Conservation (phyloP, 768 basidiomycete species). For the Boletus rufocinnamomeus region DNA sequence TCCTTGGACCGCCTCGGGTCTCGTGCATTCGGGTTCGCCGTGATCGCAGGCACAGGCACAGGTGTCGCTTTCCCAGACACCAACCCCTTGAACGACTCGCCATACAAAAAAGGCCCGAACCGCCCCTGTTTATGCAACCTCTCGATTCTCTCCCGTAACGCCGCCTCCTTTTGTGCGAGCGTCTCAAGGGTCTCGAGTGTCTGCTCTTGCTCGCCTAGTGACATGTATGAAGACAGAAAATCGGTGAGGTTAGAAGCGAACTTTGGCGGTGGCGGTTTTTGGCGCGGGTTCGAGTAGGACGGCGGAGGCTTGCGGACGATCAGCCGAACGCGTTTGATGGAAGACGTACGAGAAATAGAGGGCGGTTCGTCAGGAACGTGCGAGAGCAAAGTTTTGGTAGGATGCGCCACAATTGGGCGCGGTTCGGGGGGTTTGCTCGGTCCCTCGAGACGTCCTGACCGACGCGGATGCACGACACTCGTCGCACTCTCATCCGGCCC, state of each 20-base stretch:
- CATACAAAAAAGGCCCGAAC: conserved; percentile 42
- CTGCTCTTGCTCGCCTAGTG: conserved; percentile 52
- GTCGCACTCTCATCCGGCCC: conserved; percentile 8
- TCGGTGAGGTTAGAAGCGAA: conserved; percentile 54
- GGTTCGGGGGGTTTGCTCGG: conserved; percentile 16
- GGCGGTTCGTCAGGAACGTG: background rate
- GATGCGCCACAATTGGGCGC: background rate
- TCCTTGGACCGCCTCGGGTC: conserved; percentile 40
- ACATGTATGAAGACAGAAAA: conserved; percentile 65
- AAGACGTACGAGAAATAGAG: conserved; percentile 19
- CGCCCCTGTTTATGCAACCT: conserved; percentile 50
- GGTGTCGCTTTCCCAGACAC: conserved; percentile 3
- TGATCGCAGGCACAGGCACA: conserved; percentile 8
- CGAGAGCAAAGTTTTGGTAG: background rate
- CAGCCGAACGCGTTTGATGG: conserved; percentile 62
- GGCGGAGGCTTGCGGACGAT: conserved; percentile 68
- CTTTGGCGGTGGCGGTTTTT: conserved; percentile 56
- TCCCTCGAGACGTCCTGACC: conserved; percentile 24
- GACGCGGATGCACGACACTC: conserved; percentile 12
- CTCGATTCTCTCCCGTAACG: conserved; percentile 45
- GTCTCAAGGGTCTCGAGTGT: conserved; percentile 39
- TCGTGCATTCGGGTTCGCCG: conserved; percentile 21
- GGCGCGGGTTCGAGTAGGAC: conserved; percentile 62
- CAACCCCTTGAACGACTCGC: conserved; percentile 23
- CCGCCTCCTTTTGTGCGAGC: conserved; percentile 46